phyloP scores from a whole-genome alignment of 148 eudicot species.

The Rhododendron molle region DNA sequence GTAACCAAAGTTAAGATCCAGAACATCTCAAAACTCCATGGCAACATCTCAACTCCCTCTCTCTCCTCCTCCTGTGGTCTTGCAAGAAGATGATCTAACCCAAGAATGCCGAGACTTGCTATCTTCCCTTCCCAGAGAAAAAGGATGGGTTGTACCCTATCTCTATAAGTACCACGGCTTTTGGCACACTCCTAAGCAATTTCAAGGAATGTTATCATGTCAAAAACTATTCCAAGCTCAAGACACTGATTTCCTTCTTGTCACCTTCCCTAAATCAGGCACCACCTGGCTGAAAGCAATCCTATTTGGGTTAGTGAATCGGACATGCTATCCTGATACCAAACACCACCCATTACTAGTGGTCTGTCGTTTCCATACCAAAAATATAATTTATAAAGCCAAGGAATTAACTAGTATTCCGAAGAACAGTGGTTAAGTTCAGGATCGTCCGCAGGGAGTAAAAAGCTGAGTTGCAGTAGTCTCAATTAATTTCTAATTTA shows the following conservation, averaged over 20 bases:
- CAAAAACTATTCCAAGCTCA: conserved; percentile 13
- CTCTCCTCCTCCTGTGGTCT: conserved; percentile 1
- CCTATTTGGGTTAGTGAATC: conserved; percentile 12
- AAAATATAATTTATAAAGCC: no score
- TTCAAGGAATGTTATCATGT: conserved; percentile 7
- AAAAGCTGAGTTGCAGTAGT: no score
- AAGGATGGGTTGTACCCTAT: conserved; percentile 12
- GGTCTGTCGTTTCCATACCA: no score
- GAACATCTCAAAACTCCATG: neutral
- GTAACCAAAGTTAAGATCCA: no score
- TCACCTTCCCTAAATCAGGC: conserved; percentile 13
- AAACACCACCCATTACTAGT: conserved; percentile 3
- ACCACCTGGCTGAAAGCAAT: conserved; percentile 22
- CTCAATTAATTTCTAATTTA: no score
- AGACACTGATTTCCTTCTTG: conserved; percentile 8
- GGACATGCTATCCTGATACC: neutral
- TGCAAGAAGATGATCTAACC: conserved; percentile 21
- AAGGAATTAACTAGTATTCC: no score
- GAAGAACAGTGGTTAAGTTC: no score
- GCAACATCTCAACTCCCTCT: neutral
- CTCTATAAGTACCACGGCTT: conserved; percentile 12
- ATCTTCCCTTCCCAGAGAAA: conserved; percentile 28
- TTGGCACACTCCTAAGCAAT: neutral
- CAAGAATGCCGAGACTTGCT: conserved; percentile 24
- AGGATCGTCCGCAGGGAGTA: no score